phyloP scores from a whole-genome alignment of 768 basidiomycete species.

The Porpolomopsis calyptriformis region DNA sequence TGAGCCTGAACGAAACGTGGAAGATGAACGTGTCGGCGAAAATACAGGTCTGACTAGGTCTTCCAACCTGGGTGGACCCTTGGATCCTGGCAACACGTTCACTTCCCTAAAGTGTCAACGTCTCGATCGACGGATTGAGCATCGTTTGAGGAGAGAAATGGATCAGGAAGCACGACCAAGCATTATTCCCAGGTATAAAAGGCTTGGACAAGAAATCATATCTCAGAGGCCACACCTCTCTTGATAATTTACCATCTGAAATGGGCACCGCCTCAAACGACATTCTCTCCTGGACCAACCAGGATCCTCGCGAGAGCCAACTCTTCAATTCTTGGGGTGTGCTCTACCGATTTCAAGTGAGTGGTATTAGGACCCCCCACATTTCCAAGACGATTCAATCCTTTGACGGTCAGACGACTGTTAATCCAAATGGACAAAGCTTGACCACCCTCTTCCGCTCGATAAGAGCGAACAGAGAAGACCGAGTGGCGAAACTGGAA shows the following conservation, averaged over 20 bases:
- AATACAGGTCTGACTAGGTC: no score
- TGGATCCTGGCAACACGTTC: conserved; percentile 66
- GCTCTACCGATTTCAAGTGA: conserved; percentile 70
- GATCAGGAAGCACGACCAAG: background rate
- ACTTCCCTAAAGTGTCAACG: conserved; percentile 60
- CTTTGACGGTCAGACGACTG: conserved; percentile 45
- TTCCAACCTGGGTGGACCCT: no score
- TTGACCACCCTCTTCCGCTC: conserved; percentile 72
- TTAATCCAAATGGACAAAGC: conserved; percentile 51
- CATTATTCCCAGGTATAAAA: background rate
- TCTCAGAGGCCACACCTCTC: conserved; percentile 8
- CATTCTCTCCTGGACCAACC: conserved; percentile 78
- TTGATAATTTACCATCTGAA: conserved; percentile 16
- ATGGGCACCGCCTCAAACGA: conserved; percentile 53
- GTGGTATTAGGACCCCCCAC: conserved; percentile 15
- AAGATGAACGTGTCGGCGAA: no score
- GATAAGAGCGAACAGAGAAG: conserved; percentile 78
- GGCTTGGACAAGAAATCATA: background rate
- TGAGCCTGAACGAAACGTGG: no score
- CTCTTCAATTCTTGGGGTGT: conserved; percentile 77
- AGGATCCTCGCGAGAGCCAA: conserved; percentile 73
- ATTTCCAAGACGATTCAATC: conserved; percentile 10
- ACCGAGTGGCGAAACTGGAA: conserved; percentile 80
- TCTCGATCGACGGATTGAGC: conserved; percentile 62
- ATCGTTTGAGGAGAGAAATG: conserved; percentile 36